phyloP scores from a whole-genome alignment of 257 asterid genomes.

The Solanum lycopersicoides region DNA sequence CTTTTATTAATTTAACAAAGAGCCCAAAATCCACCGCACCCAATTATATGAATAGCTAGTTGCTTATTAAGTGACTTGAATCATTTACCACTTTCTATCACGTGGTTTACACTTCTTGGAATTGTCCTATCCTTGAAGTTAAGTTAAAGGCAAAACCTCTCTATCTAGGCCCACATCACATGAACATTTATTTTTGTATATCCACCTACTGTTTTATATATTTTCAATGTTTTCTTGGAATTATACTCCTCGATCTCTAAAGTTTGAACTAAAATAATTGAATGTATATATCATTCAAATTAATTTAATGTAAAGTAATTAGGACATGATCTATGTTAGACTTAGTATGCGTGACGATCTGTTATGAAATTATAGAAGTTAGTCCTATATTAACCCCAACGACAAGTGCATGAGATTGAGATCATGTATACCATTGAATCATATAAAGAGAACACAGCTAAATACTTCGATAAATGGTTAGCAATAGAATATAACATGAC shows the following conservation, averaged over 20 bases:
- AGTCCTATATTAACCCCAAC: background rate
- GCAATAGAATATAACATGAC: background rate
- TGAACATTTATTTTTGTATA: background rate
- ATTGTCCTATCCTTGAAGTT: background rate
- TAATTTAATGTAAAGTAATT: background rate
- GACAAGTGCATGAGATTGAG: background rate
- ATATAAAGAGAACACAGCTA: background rate
- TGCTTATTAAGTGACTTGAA: background rate
- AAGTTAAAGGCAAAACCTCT: background rate
- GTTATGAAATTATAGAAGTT: background rate
- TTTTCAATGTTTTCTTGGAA: background rate
- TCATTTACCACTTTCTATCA: background rate
- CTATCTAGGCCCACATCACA: slow-evolving; percentile 9
- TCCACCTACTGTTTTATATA: background rate
- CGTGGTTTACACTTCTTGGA: slow-evolving; percentile 1
- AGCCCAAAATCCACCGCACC: background rate
- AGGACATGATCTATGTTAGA: background rate
- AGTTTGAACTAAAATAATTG: background rate
- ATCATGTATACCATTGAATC: no score
- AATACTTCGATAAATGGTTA: background rate
- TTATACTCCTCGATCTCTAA: background rate
- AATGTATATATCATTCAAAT: background rate
- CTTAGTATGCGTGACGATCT: background rate
- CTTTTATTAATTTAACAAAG: background rate
- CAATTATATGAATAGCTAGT: background rate